Percentiles rank a stretch among this genome's conserved stretches.
Conservation (phyloP, 2,329 filamentous ascomycete genomes). For the Cryphonectria parasitica region DNA sequence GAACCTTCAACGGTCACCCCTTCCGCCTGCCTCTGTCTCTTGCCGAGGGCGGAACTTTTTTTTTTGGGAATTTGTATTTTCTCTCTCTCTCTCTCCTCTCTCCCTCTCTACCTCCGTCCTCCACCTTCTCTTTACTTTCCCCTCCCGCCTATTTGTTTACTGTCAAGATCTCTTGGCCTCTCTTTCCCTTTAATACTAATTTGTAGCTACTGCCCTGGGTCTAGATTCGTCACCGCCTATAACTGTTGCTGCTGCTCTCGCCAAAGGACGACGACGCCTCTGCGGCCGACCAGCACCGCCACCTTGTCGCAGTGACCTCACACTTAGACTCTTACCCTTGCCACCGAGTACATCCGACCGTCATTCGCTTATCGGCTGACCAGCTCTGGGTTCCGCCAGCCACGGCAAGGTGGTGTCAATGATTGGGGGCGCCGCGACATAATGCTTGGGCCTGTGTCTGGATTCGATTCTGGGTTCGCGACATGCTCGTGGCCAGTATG, state of each 20-base stretch:
- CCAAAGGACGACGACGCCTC: not conserved
- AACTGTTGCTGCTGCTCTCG: not conserved
- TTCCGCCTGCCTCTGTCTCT: not conserved
- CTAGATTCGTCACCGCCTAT: not conserved
- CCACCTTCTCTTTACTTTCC: not conserved
- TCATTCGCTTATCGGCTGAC: not conserved
- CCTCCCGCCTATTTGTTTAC: not conserved
- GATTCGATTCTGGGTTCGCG: constrained; percentile 53
- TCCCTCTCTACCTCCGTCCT: not conserved
- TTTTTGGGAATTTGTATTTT: too few species aligned
- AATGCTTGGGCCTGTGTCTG: constrained; percentile 30
- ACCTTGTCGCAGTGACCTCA: not conserved
- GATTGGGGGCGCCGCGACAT: constrained; percentile 19
- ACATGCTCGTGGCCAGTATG: constrained; percentile 63
- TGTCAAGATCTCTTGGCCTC: not conserved
- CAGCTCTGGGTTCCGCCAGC: not conserved
- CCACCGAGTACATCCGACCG: not conserved
- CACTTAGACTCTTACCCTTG: constrained; percentile 3
- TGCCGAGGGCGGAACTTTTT: not conserved
- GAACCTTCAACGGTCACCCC: not conserved
- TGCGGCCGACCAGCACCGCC: not conserved
- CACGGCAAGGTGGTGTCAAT: constrained; percentile 9
- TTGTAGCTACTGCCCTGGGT: not conserved
- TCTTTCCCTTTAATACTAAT: not conserved
- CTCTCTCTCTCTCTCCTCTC: not conserved